Evolutionary conservation across 2,329 filamentous ascomycete genomes (phyloP), one percentile per base, ranked within the genome.

Genomic region (Herpotrichia juniperi): DNA sequence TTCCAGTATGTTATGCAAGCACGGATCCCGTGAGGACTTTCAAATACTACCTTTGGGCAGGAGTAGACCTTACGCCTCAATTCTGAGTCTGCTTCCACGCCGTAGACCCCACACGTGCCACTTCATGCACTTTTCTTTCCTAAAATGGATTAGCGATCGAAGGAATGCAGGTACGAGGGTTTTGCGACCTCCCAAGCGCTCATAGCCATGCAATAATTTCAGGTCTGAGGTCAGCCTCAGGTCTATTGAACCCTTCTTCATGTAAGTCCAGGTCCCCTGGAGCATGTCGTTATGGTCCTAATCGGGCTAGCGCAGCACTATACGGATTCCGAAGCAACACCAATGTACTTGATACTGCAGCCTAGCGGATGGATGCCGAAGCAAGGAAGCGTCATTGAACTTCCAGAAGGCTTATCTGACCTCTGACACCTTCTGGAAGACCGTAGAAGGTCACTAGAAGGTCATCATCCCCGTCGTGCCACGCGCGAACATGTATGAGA

Each of bases 331-430:
- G 43, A 10, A 45, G 21, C 6, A 4, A 37, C 34, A 45, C 28
- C 42, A 45, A 45, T 45, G 42, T 45, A 45, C 28, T 35, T 35
- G 43, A 24, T 45, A 45, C 42, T 46, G 43, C 43, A 35, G 30
- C 43, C 17, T 22, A 46, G 43, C 43, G 28, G 17, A 16, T 31
- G 24, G 30, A 46, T 6, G 30, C 43, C 43, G 43, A 46, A 46
- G 14, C 28, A 6, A 25, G 19, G 14, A 42, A 12, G 10, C 7
- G 31, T 34, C 31, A 34, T n/a, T 22, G 10, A 6, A 24, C 6
- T 40, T 40, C 37, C n/a, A n/a, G 37, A 25, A 40, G 37, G 26
- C n/a, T n/a, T n/a, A n/a, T n/a, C n/a, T n/a, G n/a, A n/a, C 34
- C 8, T 19, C 34, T 37, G 16, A 14, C 8, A 19, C 19, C 37